Percentiles rank a stretch among this genome's conserved stretches.
Conservation (phyloP, 1,284 basidiomycete species). For the Pisolithus thermaeus region DNA sequence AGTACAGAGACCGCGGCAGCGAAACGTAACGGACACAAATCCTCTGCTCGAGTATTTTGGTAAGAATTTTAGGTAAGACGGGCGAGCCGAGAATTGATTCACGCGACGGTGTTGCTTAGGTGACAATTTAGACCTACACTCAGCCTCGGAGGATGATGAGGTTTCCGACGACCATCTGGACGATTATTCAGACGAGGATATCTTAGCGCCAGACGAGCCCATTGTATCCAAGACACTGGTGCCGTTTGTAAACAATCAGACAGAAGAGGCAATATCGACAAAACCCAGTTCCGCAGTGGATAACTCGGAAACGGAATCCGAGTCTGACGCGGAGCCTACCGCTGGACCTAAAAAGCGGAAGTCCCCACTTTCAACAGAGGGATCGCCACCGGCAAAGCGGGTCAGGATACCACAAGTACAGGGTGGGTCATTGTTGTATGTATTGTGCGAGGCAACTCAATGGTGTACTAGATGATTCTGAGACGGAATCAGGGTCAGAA, state of each 20-base stretch:
- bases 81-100: background rate
- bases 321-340: conserved; percentile 26
- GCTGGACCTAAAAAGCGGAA: conserved; percentile 19
- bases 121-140: conserved; percentile 37
- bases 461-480: conserved; percentile 26
- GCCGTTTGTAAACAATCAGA: conserved; percentile 6
- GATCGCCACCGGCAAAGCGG: conserved; percentile 13
- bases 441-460: background rate
- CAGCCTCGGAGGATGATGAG: conserved; percentile 40
- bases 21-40: conserved; percentile 15
- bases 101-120: conserved; percentile 14
- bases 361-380: conserved; percentile 11
- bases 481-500: conserved; percentile 41
- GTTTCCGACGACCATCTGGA: conserved; percentile 27
- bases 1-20: conserved; percentile 3
- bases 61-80: conserved; percentile 5
- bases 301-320: conserved; percentile 42
- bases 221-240: conserved; percentile 24
- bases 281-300: conserved; percentile 8
- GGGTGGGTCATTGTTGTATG: conserved; percentile 12
- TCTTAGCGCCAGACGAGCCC: conserved; percentile 16
- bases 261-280: conserved; percentile 3
- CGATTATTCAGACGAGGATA: conserved; percentile 12
- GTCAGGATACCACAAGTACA: conserved; percentile 7
- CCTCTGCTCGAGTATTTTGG: conserved; percentile 27